Conservation (phyloP, 225 moss, liverwort and hornwort species). For the Pseudoscleropodium purum region DNA sequence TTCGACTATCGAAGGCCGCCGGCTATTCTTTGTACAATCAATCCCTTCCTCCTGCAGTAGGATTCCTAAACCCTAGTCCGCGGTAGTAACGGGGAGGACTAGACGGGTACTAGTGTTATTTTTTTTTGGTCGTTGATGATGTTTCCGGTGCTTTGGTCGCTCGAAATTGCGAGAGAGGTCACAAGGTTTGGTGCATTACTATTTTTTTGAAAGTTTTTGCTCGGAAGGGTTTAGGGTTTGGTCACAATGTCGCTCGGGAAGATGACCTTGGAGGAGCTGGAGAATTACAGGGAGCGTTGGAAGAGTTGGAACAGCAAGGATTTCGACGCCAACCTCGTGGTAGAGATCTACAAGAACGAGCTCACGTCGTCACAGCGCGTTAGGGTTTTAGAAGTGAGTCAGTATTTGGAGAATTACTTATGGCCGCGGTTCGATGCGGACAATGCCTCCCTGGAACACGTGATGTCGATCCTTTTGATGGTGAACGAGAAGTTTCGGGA, state of each 20-base stretch:
- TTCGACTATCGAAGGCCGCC: too few relatives aligned
- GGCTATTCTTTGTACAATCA: too few relatives aligned
- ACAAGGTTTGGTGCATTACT: not conserved
- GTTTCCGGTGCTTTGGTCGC: not conserved
- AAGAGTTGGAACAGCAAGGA: constrained; percentile 39
- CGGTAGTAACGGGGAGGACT: not conserved
- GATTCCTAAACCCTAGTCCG: too few relatives aligned
- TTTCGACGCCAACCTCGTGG: constrained; percentile 66
- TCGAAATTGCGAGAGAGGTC: not conserved
- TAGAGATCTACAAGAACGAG: constrained; percentile 76
- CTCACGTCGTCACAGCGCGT: constrained; percentile 78
- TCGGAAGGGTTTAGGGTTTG: constrained; percentile 15
- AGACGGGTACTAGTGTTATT: not conserved
- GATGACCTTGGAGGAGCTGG: constrained; percentile 44
- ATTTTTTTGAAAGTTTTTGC: not conserved
- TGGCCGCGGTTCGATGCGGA: constrained; percentile 87
- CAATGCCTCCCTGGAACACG: constrained; percentile 75
- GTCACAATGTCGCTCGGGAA: constrained; percentile 34
- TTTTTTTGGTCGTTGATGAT: not conserved
- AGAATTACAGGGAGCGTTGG: constrained; percentile 34
- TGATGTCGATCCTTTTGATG: constrained; percentile 92
- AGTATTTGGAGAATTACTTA: constrained; percentile 91
- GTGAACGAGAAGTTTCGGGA: constrained; percentile 99
- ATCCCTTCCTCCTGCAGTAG: too few relatives aligned
- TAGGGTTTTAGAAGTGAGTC: constrained; percentile 93